A percentile compares a stretch with the other conserved stretches of the same genome.
phyloP scores from a whole-genome alignment of 2,329 filamentous ascomycete genomes.

The Blastomyces parvus region DNA sequence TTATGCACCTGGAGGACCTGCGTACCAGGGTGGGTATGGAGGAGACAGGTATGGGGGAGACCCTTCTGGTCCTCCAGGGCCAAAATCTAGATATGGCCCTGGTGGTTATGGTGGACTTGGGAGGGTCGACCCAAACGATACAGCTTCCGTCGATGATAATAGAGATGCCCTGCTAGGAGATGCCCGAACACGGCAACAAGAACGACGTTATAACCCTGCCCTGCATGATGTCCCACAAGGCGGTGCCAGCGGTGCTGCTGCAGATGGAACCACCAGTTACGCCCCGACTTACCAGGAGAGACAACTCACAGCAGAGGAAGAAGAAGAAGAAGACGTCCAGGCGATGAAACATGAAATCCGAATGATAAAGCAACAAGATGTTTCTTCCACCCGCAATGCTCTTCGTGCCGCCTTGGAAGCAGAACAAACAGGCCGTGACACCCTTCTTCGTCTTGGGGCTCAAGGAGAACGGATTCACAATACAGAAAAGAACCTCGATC shows the following conservation, averaged over 20 bases:
- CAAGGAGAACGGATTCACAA: conserved; percentile 77
- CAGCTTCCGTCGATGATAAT: conserved; percentile 43
- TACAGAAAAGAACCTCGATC: conserved; percentile 72
- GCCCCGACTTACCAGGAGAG: conserved; percentile 52
- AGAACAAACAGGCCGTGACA: conserved; percentile 61
- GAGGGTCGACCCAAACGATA: conserved; percentile 40
- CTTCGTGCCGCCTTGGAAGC: conserved; percentile 58
- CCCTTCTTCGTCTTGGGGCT: conserved; percentile 61
- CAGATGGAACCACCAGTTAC: conserved; percentile 14
- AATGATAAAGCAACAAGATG: conserved; percentile 67
- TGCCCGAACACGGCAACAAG: conserved; percentile 42
- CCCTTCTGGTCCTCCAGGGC: conserved; percentile 21
- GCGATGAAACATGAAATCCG: conserved; percentile 65
- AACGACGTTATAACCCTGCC: conserved; percentile 31
- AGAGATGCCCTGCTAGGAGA: conserved; percentile 52
- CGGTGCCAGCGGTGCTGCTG: conserved; percentile 14
- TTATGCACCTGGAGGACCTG: conserved; percentile 35
- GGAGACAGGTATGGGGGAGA: conserved; percentile 44
- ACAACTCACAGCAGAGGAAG: conserved; percentile 71
- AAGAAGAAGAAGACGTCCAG: conserved; percentile 63
- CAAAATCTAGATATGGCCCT: conserved; percentile 39
- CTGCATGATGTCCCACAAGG: conserved; percentile 21
- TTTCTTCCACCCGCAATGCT: conserved; percentile 61
- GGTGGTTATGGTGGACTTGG: conserved; percentile 51
- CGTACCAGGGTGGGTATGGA: conserved; percentile 42